Percentiles rank a stretch among this genome's conserved stretches.
Evolutionary conservation across 805 yeast genomes (phyloP).

Genomic region (Metschnikowia aberdeeniae): DNA sequence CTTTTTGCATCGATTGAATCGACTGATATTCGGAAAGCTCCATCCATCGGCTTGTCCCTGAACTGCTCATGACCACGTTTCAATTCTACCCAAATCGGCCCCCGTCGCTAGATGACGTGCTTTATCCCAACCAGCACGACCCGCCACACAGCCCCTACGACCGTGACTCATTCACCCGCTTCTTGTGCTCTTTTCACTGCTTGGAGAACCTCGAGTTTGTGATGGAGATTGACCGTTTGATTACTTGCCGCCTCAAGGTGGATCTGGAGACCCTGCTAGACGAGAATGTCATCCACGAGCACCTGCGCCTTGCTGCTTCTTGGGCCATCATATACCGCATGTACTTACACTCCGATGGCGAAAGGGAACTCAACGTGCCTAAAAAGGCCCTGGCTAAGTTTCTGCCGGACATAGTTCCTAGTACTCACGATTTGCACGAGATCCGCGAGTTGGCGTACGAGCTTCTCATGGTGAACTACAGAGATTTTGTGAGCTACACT

Average conservation of each 20-base stretch:
- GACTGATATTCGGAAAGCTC: too few species aligned
- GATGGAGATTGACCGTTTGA: constrained; percentile 20
- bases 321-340: constrained; percentile 27
- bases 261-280: constrained; percentile 12
- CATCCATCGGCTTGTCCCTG: too few species aligned
- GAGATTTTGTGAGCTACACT: constrained; percentile 27
- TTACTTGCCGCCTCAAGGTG: constrained; percentile 2
- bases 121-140: constrained; percentile 7
- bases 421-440: constrained; percentile 11
- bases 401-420: constrained; percentile 20
- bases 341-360: constrained; percentile 26
- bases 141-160: constrained; percentile 16
- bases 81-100: constrained; percentile 13
- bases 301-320: constrained; percentile 8
- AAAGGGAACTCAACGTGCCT: constrained; percentile 35
- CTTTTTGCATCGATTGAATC: too few species aligned
- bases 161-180: constrained; percentile 22
- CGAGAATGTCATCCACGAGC: constrained; percentile 8
- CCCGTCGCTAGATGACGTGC: constrained; percentile 21
- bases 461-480: constrained; percentile 28
- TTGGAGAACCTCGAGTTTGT: constrained; percentile 36
- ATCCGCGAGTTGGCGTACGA: constrained; percentile 25
- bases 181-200: constrained; percentile 29
- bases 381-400: constrained; percentile 20
- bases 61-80: constrained; percentile 10